These are phyloP conservation scores for Aspergillus kassunensis DNA, from an alignment of 495 filamentous ascomycete species.

Conservation along the genomic window DNA sequence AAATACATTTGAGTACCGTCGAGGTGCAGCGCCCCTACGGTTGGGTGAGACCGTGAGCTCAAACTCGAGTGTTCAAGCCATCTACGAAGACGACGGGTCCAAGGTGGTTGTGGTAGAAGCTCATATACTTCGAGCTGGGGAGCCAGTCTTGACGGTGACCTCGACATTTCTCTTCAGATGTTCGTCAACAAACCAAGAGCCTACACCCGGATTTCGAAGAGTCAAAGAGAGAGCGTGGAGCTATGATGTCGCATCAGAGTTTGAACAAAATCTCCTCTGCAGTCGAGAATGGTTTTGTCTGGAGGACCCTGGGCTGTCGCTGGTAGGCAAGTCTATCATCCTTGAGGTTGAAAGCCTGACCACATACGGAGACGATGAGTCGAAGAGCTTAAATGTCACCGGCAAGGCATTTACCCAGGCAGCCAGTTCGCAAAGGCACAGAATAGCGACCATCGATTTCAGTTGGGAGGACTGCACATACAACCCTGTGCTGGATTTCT, in stretches of 20 bases:
- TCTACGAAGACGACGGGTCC: conserved; percentile 20
- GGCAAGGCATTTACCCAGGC: conserved; percentile 5
- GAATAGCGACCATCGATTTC: conserved; percentile 13
- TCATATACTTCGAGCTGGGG: conserved; percentile 20
- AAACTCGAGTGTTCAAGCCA: conserved; percentile 16
- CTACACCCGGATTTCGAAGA: conserved; percentile 13
- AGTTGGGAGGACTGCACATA: conserved; percentile 9
- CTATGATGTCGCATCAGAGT: conserved; percentile 3
- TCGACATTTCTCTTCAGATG: conserved; percentile 29
- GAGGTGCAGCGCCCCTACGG: conserved; percentile 17
- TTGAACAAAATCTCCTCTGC: conserved; percentile 19
- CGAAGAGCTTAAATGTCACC: conserved; percentile 10
- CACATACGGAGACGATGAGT: background rate
- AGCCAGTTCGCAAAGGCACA: background rate
- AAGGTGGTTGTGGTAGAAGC: conserved; percentile 25
- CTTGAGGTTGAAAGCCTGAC: conserved; percentile 18
- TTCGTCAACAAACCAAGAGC: background rate
- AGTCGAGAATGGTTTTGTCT: conserved; percentile 22
- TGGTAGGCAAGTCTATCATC: conserved; percentile 17
- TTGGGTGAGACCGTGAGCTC: conserved; percentile 25
- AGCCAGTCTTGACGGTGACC: conserved; percentile 22
- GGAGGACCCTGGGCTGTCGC: conserved; percentile 5
- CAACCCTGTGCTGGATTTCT: conserved; percentile 32
- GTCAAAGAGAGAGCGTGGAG: conserved; percentile 13
- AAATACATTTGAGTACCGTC: conserved; percentile 24